Evolutionary conservation across 2,329 filamentous ascomycete genomes (phyloP), one percentile per base, ranked within the genome.

Genomic region (Neonectria neomacrospora): DNA sequence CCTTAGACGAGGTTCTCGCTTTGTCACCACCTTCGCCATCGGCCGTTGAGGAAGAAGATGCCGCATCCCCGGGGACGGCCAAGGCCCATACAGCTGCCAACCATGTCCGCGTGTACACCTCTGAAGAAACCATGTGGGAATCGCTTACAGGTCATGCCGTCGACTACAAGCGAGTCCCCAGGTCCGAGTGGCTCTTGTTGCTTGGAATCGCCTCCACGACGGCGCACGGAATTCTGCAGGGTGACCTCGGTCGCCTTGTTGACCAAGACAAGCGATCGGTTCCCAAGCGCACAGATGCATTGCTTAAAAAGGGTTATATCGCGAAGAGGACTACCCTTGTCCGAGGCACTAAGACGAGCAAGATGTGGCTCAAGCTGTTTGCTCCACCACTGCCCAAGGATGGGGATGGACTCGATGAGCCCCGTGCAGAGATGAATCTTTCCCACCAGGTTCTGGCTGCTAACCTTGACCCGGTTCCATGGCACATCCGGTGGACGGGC

Each of bases 261-360:
- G 81, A 83, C 22, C 88, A 90, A 72, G 88, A 90, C 74, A 90
- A 90, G 71, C 83, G 87, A 54, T 89, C 87, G 1, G 82, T 90
- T 1, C 87, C 88, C 3, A 87, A 85, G 61, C 80, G 88, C 34
- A 90, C 88, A 0, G 86, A 89, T 66, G 81, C 82, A 3, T 79
- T 90, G 1, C 82, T 85, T 5, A 81, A 81, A 65, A 89, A 89
- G 71, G 87, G 87, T 16, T 90, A 90, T 66, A 85, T 88, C 51
- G 83, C 83, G 54, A 90, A 90, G 74, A 82, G 87, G 42, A 85
- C 86, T 4, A 84, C 86, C 1, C 81, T 89, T 20, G 82, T 87
- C 11, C 81, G 83, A 54, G 85, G 85, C 39, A 86, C 83, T 60
- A 88, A 88, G 71, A 89, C 88, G 2, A 89, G 87, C 78, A 88